Evolutionary conservation across 768 basidiomycete species (phyloP).

Genomic region (Tricholoma bakamatsutake): DNA sequence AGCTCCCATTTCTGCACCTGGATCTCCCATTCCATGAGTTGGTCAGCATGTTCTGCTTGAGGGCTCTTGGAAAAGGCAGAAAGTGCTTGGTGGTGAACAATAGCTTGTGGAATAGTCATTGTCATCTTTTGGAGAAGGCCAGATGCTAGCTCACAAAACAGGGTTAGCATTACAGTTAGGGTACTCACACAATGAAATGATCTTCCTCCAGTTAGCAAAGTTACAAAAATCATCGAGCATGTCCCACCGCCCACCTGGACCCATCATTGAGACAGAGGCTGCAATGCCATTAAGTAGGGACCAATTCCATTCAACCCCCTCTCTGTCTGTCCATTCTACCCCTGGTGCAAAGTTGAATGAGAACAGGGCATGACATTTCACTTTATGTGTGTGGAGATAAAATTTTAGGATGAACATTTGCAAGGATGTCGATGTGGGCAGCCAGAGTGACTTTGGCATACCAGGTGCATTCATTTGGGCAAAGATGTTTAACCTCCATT

Average conservation of each 20-base stretch:
- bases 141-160: slow-evolving; percentile 2
- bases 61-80: slow-evolving; percentile 4
- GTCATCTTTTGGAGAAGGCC: slow-evolving; percentile 1
- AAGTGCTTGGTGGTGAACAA: slow-evolving; percentile 7
- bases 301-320: slow-evolving; percentile 19
- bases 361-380: slow-evolving; percentile 16
- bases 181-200: too few relatives aligned
- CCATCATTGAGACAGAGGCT: slow-evolving; percentile 10
- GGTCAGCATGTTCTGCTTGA: neutral
- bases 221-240: slow-evolving; percentile 17
- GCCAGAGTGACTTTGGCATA: too few relatives aligned
- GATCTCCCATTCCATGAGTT: slow-evolving; percentile 2
- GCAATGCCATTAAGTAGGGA: slow-evolving; percentile 13
- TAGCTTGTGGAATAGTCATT: slow-evolving; percentile 8
- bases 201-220: too few relatives aligned
- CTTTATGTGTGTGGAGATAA: slow-evolving; percentile 17
- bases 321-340: slow-evolving; percentile 16
- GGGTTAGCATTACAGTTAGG: neutral
- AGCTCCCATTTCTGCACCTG: slow-evolving; percentile 5
- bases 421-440: too few relatives aligned
- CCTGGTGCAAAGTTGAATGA: slow-evolving; percentile 17
- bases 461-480: too few relatives aligned
- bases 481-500: slow-evolving; percentile 16
- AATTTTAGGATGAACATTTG: slow-evolving; percentile 21
- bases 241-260: slow-evolving; percentile 17